These are phyloP conservation scores for Artemisia tridentata DNA, from an alignment of 129 eudicot species.

Conservation along the genomic window DNA sequence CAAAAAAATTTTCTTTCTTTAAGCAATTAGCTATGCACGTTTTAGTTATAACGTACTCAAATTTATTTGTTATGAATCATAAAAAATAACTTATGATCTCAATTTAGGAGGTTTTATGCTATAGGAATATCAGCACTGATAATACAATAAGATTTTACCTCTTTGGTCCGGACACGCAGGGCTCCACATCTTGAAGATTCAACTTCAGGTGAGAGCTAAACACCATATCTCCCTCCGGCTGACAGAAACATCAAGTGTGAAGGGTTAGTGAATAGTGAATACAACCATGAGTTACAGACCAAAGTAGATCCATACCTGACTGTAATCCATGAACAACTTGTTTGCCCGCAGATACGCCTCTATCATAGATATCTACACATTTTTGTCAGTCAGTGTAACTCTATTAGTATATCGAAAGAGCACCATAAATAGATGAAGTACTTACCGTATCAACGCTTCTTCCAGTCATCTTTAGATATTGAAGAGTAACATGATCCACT, in stretches of 20 bases:
- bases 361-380: conserved; percentile 29
- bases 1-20: too few species aligned
- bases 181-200: conserved; percentile 29
- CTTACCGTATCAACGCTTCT: conserved; percentile 30
- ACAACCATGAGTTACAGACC: too few species aligned
- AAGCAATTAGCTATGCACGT: too few species aligned
- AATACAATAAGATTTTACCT: background rate
- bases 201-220: conserved; percentile 28
- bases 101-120: too few species aligned
- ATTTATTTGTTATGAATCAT: too few species aligned
- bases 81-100: too few species aligned
- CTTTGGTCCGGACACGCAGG: conserved; percentile 32
- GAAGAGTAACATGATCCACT: conserved; percentile 28
- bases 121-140: too few species aligned
- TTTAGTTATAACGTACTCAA: too few species aligned
- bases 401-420: background rate
- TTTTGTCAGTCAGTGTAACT: background rate
- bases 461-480: conserved; percentile 30
- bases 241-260: background rate
- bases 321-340: conserved; percentile 37
- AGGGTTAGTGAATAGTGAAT: too few species aligned
- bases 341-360: conserved; percentile 32
- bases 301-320: background rate
- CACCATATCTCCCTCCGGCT: conserved; percentile 21
- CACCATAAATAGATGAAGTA: background rate